A percentile compares a stretch with the other conserved stretches of the same genome.
Evolutionary conservation across 2,329 filamentous ascomycete species (phyloP).

Genomic region (Ophiosphaerella herpotricha): DNA sequence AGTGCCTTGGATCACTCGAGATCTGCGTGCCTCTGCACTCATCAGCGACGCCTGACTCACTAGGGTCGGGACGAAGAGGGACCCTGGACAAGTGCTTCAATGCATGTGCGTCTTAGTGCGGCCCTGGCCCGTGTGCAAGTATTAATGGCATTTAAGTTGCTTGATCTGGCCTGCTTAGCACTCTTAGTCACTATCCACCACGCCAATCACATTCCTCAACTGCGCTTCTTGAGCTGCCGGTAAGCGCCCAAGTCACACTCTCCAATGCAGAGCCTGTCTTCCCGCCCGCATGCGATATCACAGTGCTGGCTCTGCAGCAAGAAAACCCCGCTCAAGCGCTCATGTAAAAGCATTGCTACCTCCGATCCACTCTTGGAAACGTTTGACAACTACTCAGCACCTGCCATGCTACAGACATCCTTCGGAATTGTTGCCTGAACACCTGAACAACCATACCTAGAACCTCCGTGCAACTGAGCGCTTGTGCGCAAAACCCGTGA

Average conservation of each 20-base stretch:
- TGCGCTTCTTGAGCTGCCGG: neutral
- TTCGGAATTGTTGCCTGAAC: slow-evolving; percentile 28
- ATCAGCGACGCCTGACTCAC: no score
- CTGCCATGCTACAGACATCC: slow-evolving; percentile 37
- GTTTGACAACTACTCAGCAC: slow-evolving; percentile 35
- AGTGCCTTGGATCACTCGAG: no score
- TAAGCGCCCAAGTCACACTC: no score
- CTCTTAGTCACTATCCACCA: slow-evolving; percentile 27
- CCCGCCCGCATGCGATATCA: neutral
- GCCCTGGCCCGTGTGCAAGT: neutral
- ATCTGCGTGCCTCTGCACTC: no score
- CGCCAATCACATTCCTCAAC: neutral
- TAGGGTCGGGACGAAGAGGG: no score
- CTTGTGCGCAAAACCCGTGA: slow-evolving; percentile 26
- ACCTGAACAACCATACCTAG: slow-evolving; percentile 14
- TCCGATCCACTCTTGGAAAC: slow-evolving; percentile 36
- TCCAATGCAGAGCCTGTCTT: neutral
- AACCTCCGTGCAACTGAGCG: slow-evolving; percentile 11
- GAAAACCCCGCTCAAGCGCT: slow-evolving; percentile 46
- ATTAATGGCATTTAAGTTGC: slow-evolving; percentile 1
- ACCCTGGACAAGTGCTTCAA: no score
- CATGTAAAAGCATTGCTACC: slow-evolving; percentile 44
- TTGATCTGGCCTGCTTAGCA: neutral
- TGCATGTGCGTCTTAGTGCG: neutral
- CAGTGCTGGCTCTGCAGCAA: slow-evolving; percentile 19